Conservation (phyloP, 345 rosid genomes). For the Zanthoxylum bungeanum region DNA sequence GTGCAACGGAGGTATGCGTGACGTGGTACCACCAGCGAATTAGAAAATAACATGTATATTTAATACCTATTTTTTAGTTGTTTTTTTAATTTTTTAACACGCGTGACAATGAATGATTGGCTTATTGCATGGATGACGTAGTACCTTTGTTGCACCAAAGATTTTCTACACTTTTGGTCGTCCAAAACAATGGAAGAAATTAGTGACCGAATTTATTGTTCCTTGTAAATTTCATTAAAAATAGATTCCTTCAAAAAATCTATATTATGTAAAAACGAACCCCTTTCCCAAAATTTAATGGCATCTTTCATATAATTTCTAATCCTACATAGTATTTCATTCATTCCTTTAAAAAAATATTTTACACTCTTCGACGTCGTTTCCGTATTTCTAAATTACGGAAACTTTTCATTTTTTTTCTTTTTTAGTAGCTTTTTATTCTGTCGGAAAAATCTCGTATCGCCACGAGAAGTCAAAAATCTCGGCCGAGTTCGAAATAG, state of each 20-base stretch:
- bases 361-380: constrained; percentile 17
- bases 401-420: neutral
- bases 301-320: neutral
- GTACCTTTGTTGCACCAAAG: too few relatives aligned
- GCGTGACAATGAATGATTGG: too few relatives aligned
- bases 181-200: neutral
- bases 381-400: neutral
- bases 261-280: too few relatives aligned
- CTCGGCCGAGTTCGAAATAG: constrained; percentile 30
- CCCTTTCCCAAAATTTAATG: neutral
- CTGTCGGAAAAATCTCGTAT: constrained; percentile 9
- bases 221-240: neutral
- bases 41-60: too few relatives aligned
- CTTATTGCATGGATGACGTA: too few relatives aligned
- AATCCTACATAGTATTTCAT: neutral
- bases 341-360: neutral
- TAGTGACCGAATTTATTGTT: neutral
- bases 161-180: neutral
- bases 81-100: too few relatives aligned
- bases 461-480: constrained; percentile 25
- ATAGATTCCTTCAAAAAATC: neutral
- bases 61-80: too few relatives aligned
- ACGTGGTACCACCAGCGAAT: too few relatives aligned
- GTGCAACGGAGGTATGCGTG: too few relatives aligned
- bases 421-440: too few relatives aligned